phyloP scores from a whole-genome alignment of 202 grass and related monocot species.

The Panicum hallii region DNA sequence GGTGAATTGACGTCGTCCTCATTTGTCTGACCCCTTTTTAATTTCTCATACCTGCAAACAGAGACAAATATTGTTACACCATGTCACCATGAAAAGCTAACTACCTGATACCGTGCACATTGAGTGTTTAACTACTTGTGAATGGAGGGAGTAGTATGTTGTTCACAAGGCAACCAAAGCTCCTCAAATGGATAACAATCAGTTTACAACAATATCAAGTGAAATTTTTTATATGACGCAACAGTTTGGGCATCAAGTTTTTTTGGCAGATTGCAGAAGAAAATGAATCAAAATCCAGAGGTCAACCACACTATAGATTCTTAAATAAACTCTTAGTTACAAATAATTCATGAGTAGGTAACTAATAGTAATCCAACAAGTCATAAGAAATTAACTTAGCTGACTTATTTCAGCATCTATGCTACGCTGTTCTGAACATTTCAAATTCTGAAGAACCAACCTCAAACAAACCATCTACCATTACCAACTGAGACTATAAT shows the following conservation, averaged over 20 bases:
- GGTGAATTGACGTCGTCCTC: constrained; percentile 57
- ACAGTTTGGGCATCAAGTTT: not conserved
- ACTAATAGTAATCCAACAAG: constrained; percentile 21
- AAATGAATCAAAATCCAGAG: not conserved
- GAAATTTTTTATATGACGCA: not conserved
- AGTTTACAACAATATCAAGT: constrained; percentile 27
- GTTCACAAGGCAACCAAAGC: not conserved
- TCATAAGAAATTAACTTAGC: constrained; percentile 27
- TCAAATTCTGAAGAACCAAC: constrained; percentile 4
- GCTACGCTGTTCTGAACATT: constrained; percentile 19
- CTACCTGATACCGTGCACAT: not conserved
- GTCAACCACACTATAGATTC: not conserved
- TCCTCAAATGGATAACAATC: constrained; percentile 27
- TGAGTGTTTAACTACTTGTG: constrained; percentile 1
- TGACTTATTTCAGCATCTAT: constrained; percentile 15
- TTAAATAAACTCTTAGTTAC: constrained; percentile 10
- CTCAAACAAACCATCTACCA: not conserved
- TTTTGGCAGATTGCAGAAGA: too few relatives aligned
- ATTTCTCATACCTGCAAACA: constrained; percentile 87
- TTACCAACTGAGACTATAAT: not conserved
- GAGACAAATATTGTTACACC: constrained; percentile 38
- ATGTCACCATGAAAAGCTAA: constrained; percentile 28
- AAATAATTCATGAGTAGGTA: not conserved
- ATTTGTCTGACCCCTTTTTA: constrained; percentile 63
- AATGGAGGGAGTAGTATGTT: constrained; percentile 7